Evolutionary conservation across 2,329 filamentous ascomycete genomes (phyloP), one percentile per base, ranked within the genome.

Genomic region (Bertia moriformis): DNA sequence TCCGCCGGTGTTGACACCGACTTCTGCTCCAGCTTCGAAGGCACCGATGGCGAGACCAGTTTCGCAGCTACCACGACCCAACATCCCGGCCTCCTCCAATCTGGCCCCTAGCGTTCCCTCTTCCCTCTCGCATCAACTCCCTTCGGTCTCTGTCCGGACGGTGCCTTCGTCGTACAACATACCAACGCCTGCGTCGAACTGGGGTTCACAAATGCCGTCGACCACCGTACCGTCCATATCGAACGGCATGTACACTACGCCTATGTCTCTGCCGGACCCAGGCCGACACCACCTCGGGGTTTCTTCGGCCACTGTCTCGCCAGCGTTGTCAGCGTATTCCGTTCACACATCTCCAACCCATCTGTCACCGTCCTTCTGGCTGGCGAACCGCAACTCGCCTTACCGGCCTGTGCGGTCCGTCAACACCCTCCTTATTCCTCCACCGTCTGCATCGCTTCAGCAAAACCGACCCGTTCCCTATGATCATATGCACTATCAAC

Each of bases 351-450:
- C 60, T 17, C 63, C 67, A 18, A 63, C 60, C 20, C 69, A 73
- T 38, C 57, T 77, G 14, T 80, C 74, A 15, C 74, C 74, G 3
- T 73, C 70, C 2, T 71, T 68, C 49, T 73, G 74, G 51, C 57
- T 78, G 24, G 66, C 65, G 38, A 71, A 78, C 48, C 64, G 75
- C 27, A 72, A 71, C 46, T 79, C 75, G 7, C 75, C 75, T 4
- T 80, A 79, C 48, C 68, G 73, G 14, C 73, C 73, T 2, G 71
- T 78, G 15, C 69, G 73, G 39, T 62, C 68, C 32, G 71, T 78
- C 19, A 71, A 73, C 22, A 78, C 73, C 1, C 56, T 78, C 18
- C 53, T 78, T 24, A 70, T 75, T 35, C 73, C 73, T 20, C 73
- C 73, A 15, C 71, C 73, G 1, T 67, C 71, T 4, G 57, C 61